phyloP scores from a whole-genome alignment of 805 yeast genomes.

The Candida awuae region DNA sequence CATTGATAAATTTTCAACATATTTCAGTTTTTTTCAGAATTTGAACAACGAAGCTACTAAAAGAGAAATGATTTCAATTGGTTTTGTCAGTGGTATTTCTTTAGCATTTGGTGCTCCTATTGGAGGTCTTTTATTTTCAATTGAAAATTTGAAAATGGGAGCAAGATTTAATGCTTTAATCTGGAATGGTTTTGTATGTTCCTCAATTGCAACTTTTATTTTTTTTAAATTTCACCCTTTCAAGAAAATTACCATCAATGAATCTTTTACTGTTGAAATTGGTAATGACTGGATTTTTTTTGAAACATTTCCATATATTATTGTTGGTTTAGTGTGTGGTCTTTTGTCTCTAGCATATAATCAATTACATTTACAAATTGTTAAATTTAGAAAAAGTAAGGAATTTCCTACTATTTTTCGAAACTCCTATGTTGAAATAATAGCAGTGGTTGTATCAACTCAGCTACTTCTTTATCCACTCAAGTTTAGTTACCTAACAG shows the following conservation, averaged over 20 bases:
- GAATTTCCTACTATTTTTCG: not conserved
- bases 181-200: constrained; percentile 81
- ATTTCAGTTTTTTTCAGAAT: constrained; percentile 7
- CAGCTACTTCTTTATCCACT: constrained; percentile 49
- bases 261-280: constrained; percentile 55
- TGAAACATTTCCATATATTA: constrained; percentile 65
- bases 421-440: constrained; percentile 3
- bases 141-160: constrained; percentile 60
- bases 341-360: constrained; percentile 50
- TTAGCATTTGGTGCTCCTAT: constrained; percentile 84
- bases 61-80: constrained; percentile 64
- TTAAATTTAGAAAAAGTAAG: constrained; percentile 24
- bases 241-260: constrained; percentile 31
- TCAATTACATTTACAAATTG: constrained; percentile 38
- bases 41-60: constrained; percentile 45
- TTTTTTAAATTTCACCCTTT: constrained; percentile 46
- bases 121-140: constrained; percentile 75
- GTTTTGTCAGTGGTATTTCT: constrained; percentile 76
- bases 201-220: constrained; percentile 63
- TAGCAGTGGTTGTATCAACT: constrained; percentile 35
- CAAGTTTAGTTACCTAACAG: constrained; percentile 37
- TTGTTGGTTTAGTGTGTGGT: constrained; percentile 67
- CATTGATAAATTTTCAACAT: constrained; percentile 25
- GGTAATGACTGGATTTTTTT: constrained; percentile 64
- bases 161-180: constrained; percentile 55